A percentile compares a stretch with the other conserved stretches of the same genome.
These are phyloP conservation scores for Globisporangium mamillatum DNA, from an alignment of 352 stramenopile genomes.

Conservation along the genomic window DNA sequence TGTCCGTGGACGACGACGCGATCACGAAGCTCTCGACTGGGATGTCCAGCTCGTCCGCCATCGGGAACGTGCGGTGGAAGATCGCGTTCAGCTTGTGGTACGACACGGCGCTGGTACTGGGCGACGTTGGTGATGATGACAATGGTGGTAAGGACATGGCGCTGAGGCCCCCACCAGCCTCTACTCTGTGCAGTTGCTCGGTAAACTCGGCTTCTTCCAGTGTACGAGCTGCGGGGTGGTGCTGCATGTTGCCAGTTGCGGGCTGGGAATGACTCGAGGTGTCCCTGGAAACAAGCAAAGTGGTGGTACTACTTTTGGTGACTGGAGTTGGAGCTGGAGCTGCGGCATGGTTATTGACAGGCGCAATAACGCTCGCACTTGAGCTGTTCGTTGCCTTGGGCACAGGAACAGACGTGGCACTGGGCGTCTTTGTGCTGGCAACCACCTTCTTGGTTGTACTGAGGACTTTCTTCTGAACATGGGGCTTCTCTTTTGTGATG, in stretches of 20 bases:
- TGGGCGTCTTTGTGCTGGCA: background rate
- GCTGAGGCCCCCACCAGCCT: background rate
- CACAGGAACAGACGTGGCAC: background rate
- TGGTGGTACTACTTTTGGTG: background rate
- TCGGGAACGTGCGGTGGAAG: conserved; percentile 66
- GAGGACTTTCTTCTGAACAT: background rate
- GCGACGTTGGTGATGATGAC: background rate
- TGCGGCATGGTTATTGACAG: background rate
- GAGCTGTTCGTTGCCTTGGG: background rate
- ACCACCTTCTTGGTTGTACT: background rate
- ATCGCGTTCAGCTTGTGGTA: conserved; percentile 52
- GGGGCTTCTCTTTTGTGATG: background rate
- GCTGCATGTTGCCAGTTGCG: background rate
- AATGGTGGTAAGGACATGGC: background rate
- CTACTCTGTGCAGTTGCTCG: background rate
- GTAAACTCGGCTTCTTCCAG: background rate
- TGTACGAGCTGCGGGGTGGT: background rate
- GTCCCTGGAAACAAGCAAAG: background rate
- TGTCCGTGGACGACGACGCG: conserved; percentile 44
- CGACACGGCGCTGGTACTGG: conserved; percentile 11
- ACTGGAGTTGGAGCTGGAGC: background rate
- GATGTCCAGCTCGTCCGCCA: conserved; percentile 74
- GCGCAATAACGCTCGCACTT: background rate
- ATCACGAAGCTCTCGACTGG: conserved; percentile 73
- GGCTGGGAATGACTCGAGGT: background rate